Conservation (phyloP, 768 basidiomycete species). For the Boletus reticulatus region DNA sequence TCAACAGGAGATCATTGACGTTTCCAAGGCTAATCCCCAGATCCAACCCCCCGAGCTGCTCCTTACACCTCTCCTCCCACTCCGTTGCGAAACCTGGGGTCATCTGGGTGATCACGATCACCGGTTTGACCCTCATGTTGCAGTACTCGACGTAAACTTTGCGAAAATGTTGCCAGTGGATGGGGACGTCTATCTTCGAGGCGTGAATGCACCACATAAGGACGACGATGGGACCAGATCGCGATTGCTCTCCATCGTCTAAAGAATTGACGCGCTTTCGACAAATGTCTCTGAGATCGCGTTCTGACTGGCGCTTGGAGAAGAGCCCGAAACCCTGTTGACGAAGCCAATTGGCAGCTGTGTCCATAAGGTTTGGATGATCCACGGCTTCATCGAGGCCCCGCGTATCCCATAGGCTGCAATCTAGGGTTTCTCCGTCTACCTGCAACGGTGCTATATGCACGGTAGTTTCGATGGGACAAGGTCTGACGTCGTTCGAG, state of each 20-base stretch:
- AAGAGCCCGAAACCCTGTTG: slow-evolving; percentile 17
- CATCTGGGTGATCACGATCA: slow-evolving; percentile 28
- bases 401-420: slow-evolving; percentile 25
- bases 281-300: slow-evolving; percentile 21
- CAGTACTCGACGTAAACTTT: slow-evolving; percentile 27
- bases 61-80: slow-evolving; percentile 21
- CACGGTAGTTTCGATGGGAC: slow-evolving; percentile 20
- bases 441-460: slow-evolving; percentile 7
- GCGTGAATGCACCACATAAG: slow-evolving; percentile 31
- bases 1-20: slow-evolving; percentile 2
- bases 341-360: slow-evolving; percentile 19
- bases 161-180: slow-evolving; percentile 28
- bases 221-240: slow-evolving; percentile 9
- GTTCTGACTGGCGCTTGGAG: slow-evolving; percentile 18
- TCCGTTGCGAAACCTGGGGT: slow-evolving; percentile 3
- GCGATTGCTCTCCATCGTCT: slow-evolving; percentile 5
- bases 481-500: slow-evolving; percentile 25
- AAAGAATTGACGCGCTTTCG: slow-evolving; percentile 15
- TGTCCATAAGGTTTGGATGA: slow-evolving; percentile 19
- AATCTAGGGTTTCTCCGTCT: slow-evolving; percentile 7
- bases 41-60: slow-evolving; percentile 12
- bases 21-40: slow-evolving; percentile 2
- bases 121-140: slow-evolving; percentile 22
- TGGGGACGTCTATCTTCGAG: slow-evolving; percentile 26
- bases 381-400: slow-evolving; percentile 28